These are phyloP conservation scores for Pichia kudriavzevii DNA, from an alignment of 1,139 yeast species.

Conservation along the genomic window DNA sequence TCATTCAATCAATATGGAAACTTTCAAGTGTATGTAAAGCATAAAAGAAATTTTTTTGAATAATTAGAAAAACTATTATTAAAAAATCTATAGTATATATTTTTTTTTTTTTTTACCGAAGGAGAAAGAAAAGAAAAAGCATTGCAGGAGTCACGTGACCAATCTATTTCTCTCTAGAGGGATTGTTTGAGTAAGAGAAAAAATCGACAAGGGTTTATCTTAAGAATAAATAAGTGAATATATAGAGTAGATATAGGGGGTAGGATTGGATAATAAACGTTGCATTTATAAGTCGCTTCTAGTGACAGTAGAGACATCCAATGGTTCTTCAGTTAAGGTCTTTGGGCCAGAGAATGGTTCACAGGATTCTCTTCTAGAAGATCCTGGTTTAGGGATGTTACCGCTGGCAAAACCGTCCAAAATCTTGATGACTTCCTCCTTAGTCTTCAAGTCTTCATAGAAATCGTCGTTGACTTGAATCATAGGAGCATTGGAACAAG, in stretches of 20 bases:
- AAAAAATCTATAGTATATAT: no score
- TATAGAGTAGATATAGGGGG: neutral
- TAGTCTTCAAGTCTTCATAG: slow-evolving; percentile 68
- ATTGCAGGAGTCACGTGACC: no score
- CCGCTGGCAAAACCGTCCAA: slow-evolving; percentile 63
- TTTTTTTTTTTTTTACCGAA: no score
- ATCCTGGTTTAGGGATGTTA: slow-evolving; percentile 53
- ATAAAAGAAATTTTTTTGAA: no score
- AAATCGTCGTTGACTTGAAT: slow-evolving; percentile 77
- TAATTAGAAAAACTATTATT: no score
- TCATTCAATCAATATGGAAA: no score
- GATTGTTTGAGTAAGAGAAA: no score
- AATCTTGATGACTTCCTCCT: slow-evolving; percentile 54
- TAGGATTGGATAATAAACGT: no score
- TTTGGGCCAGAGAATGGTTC: slow-evolving; percentile 74
- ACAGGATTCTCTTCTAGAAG: slow-evolving; percentile 59
- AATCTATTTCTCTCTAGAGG: no score
- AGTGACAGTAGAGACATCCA: slow-evolving; percentile 58
- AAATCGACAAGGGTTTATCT: no score
- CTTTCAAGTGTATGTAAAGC: no score
- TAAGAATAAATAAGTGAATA: slow-evolving; percentile 6
- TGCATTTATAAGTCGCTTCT: slow-evolving; percentile 37
- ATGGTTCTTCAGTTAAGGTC: slow-evolving; percentile 57
- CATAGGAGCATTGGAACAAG: slow-evolving; percentile 91
- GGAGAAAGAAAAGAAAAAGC: no score